These are phyloP conservation scores for Quercus aquifolioides DNA, from an alignment of 306 rosid genomes.

Conservation along the genomic window DNA sequence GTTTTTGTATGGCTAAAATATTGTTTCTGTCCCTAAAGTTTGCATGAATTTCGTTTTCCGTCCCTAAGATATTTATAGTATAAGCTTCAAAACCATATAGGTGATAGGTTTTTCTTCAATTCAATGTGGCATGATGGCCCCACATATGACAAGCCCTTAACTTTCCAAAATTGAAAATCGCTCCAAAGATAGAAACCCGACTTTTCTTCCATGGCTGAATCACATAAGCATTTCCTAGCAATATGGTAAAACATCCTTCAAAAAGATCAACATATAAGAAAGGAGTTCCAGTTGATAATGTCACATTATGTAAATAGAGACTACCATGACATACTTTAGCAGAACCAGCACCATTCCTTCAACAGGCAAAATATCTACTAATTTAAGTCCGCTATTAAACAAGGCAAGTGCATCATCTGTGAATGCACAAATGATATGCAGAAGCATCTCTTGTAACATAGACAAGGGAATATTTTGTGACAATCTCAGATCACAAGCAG, in stretches of 20 bases:
- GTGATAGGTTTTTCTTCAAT: no score
- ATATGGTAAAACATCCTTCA: background rate
- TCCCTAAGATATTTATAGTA: no score
- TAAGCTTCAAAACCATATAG: no score
- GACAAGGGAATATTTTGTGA: background rate
- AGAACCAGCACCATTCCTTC: background rate
- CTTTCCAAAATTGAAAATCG: no score
- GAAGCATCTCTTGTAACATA: background rate
- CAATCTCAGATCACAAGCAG: background rate
- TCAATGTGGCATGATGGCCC: no score
- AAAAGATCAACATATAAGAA: background rate
- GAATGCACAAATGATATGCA: background rate
- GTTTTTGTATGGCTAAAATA: no score
- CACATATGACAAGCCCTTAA: no score
- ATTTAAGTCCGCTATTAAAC: no score
- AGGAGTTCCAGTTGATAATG: background rate
- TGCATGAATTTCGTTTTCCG: no score
- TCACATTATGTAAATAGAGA: background rate
- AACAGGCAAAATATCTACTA: background rate
- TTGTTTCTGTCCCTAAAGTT: no score
- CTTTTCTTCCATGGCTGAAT: no score
- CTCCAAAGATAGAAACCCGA: no score
- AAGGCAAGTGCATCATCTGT: background rate
- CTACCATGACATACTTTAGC: background rate
- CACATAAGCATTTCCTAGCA: background rate